Conservation (phyloP, 164 flowering plant genomes). For the Houttuynia cordata region DNA sequence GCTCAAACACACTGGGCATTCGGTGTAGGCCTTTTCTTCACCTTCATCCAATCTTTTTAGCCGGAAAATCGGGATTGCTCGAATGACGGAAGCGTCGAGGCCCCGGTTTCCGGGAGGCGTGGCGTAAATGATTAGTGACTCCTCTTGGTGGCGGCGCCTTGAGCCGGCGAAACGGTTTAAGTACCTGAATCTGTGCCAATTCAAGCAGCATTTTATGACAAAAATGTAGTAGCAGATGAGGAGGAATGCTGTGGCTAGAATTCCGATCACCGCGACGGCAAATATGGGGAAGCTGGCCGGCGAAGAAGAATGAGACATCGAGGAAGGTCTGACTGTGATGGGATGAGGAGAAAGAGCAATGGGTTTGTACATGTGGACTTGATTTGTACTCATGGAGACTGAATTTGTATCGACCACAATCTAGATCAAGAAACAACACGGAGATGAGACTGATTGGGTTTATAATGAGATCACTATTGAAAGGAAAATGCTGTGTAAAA, state of each 20-base stretch:
- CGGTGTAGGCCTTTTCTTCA: constrained; percentile 21
- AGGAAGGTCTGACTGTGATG: not conserved
- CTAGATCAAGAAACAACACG: too few relatives aligned
- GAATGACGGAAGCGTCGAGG: constrained; percentile 57
- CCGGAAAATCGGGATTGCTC: constrained; percentile 54
- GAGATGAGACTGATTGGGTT: too few relatives aligned
- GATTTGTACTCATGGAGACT: too few relatives aligned
- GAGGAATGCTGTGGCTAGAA: constrained; percentile 63
- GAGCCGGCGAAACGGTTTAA: constrained; percentile 41
- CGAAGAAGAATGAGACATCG: constrained; percentile 19
- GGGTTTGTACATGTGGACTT: too few relatives aligned
- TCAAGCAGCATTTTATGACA: constrained; percentile 85
- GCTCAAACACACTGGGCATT: constrained; percentile 79
- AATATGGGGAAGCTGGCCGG: constrained; percentile 60
- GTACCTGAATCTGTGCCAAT: constrained; percentile 46
- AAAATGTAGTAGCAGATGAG: constrained; percentile 81
- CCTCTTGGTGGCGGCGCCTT: constrained; percentile 15
- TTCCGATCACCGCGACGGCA: constrained; percentile 70
- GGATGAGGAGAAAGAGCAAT: too few relatives aligned
- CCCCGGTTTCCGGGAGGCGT: constrained; percentile 33
- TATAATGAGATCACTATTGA: too few relatives aligned
- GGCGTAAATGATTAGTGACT: constrained; percentile 22
- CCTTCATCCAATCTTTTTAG: constrained; percentile 25
- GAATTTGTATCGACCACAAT: too few relatives aligned
- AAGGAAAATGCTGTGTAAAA: too few relatives aligned